Percentiles rank a stretch among this genome's conserved stretches.
phyloP scores from a whole-genome alignment of 257 asterid species.

The Nyctanthes arbortristis region DNA sequence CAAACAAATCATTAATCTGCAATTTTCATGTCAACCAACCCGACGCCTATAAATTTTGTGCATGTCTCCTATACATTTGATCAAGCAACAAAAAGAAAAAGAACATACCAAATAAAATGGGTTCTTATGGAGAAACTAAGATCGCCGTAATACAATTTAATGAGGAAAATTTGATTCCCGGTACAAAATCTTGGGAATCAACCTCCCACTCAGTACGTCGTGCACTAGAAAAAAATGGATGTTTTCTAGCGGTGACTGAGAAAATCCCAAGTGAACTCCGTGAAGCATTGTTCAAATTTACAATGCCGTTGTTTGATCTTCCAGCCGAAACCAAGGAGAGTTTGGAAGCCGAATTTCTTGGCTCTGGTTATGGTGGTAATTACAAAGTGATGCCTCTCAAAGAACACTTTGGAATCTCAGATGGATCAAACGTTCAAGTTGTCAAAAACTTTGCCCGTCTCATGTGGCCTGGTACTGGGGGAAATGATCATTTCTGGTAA shows the following conservation, averaged over 20 bases:
- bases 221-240: constrained; percentile 46
- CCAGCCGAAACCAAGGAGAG: constrained; percentile 32
- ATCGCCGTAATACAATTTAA: constrained; percentile 42
- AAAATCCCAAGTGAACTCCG: constrained; percentile 21
- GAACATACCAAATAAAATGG: constrained; percentile 19
- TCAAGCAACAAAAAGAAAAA: neutral
- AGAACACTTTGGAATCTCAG: constrained; percentile 41
- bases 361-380: constrained; percentile 43
- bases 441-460: constrained; percentile 25
- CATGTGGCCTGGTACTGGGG: constrained; percentile 43
- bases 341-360: constrained; percentile 21
- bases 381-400: constrained; percentile 34
- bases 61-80: neutral
- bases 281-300: constrained; percentile 14
- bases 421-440: constrained; percentile 23
- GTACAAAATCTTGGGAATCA: constrained; percentile 33
- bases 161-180: constrained; percentile 11
- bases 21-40: neutral
- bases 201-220: constrained; percentile 34
- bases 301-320: constrained; percentile 30
- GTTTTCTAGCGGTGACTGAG: constrained; percentile 27
- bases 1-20: too few species aligned
- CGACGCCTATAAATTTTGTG: neutral
- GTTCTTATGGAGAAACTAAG: constrained; percentile 16
- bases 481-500: constrained; percentile 35